Percentiles rank a stretch among this genome's conserved stretches.
These are phyloP conservation scores for Prorocentrum cordatum DNA, from an alignment of 169 alveolate species.

Conservation along the genomic window DNA sequence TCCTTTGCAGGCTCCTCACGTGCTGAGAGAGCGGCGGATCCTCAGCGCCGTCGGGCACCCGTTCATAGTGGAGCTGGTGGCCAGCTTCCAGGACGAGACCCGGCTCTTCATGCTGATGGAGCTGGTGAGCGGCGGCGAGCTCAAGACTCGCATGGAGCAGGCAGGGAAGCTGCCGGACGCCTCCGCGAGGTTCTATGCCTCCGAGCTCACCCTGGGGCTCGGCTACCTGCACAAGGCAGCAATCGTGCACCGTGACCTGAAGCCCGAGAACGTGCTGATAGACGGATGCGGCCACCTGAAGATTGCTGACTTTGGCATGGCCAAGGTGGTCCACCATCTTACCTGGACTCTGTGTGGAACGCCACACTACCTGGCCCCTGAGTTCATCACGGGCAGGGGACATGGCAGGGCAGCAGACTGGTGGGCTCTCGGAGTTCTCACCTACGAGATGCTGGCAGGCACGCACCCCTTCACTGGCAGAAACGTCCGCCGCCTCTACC, in stretches of 20 bases:
- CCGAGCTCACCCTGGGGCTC: conserved; percentile 79
- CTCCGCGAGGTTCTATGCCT: conserved; percentile 79
- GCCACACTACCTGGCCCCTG: conserved; percentile 81
- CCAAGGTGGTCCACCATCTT: conserved; percentile 70
- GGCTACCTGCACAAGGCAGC: conserved; percentile 76
- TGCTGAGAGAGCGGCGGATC: too few relatives aligned
- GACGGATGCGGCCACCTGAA: conserved; percentile 77
- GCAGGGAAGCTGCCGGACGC: too few relatives aligned
- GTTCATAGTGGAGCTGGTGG: too few relatives aligned
- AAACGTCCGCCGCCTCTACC: too few relatives aligned
- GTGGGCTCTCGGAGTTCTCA: conserved; percentile 78
- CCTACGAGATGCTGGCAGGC: conserved; percentile 84
- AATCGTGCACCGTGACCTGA: conserved; percentile 16
- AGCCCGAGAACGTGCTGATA: conserved; percentile 77
- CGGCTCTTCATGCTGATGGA: too few relatives aligned
- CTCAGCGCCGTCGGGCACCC: too few relatives aligned
- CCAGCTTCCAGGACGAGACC: too few relatives aligned
- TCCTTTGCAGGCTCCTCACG: too few relatives aligned
- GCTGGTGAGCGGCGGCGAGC: too few relatives aligned
- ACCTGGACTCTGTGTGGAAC: conserved; percentile 71
- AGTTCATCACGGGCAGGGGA: conserved; percentile 74
- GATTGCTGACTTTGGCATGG: conserved; percentile 79
- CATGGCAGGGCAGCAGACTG: conserved; percentile 78
- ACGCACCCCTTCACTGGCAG: conserved; percentile 81
- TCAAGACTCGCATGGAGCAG: too few relatives aligned